Conservation (phyloP, 1,139 yeast species). For the Pichia sp. region DNA sequence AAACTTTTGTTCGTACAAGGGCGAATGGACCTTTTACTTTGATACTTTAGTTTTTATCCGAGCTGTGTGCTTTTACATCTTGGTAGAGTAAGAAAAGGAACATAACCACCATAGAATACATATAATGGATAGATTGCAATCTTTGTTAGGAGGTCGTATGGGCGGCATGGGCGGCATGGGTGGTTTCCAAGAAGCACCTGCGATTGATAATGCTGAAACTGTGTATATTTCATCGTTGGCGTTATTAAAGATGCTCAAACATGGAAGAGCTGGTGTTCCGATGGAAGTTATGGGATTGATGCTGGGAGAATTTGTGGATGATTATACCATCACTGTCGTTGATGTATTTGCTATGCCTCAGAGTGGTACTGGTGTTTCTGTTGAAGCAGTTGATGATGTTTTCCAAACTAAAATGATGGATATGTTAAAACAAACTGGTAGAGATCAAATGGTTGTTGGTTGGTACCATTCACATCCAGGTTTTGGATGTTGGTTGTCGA, state of each 20-base stretch:
- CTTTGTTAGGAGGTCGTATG: conserved; percentile 25
- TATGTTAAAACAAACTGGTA: conserved; percentile 96
- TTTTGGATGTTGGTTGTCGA: conserved; percentile 98
- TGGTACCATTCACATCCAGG: conserved; percentile 99
- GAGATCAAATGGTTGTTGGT: conserved; percentile 98
- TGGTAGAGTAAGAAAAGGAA: no score
- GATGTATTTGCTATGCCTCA: conserved; percentile 99
- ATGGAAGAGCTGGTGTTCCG: conserved; percentile 98
- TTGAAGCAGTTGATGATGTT: conserved; percentile 98
- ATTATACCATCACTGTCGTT: conserved; percentile 91
- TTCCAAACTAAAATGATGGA: conserved; percentile 99
- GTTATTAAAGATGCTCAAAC: conserved; percentile 90
- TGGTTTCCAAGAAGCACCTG: conserved; percentile 52
- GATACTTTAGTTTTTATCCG: no score
- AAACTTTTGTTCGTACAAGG: no score
- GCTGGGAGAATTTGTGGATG: conserved; percentile 98
- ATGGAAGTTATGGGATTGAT: conserved; percentile 99
- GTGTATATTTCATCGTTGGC: conserved; percentile 96
- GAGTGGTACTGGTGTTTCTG: conserved; percentile 97
- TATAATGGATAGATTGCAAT: conserved; percentile 18
- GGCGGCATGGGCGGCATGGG: conserved; percentile 23
- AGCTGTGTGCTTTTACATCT: no score
- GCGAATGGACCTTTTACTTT: no score
- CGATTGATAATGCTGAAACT: conserved; percentile 91
- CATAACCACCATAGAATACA: background rate